Conservation (phyloP, 345 rosid species). For the Boechera divaricarpa region DNA sequence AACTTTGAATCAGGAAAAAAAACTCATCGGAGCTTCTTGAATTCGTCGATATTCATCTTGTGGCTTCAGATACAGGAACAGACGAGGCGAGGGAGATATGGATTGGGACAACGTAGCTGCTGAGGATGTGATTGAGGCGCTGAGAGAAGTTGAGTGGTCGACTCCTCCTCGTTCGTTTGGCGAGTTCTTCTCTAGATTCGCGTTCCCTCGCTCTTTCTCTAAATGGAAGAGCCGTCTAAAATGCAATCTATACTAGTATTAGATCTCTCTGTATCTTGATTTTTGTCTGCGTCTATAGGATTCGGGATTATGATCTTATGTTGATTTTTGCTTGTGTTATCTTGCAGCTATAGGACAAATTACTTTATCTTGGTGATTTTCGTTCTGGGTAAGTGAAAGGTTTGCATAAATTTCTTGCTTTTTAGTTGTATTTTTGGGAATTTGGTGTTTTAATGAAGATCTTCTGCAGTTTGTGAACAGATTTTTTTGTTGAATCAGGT, state of each 20-base stretch:
- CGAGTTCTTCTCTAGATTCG: slow-evolving; percentile 50
- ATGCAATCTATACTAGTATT: slow-evolving; percentile 52
- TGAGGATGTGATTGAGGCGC: slow-evolving; percentile 50
- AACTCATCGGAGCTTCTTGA: slow-evolving; percentile 22
- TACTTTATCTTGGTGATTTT: slow-evolving; percentile 45
- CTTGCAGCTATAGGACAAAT: slow-evolving; percentile 47
- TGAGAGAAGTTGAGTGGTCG: slow-evolving; percentile 52
- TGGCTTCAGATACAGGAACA: not conserved
- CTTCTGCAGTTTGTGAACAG: not conserved
- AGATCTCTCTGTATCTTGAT: slow-evolving; percentile 17
- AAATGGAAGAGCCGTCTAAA: slow-evolving; percentile 49
- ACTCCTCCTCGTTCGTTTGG: slow-evolving; percentile 45
- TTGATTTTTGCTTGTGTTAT: not conserved
- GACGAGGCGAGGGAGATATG: slow-evolving; percentile 25
- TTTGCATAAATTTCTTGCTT: not conserved
- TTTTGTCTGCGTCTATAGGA: not conserved
- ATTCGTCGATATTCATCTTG: not conserved
- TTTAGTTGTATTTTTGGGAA: slow-evolving; percentile 12
- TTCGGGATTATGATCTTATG: slow-evolving; percentile 12
- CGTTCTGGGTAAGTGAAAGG: slow-evolving; percentile 39
- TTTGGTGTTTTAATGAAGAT: slow-evolving; percentile 6
- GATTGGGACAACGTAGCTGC: slow-evolving; percentile 51
- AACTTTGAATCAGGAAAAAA: slow-evolving; percentile 26
- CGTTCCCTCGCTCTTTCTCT: slow-evolving; percentile 47
- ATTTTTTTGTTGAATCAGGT: slow-evolving; percentile 30